Percentiles rank a stretch among this genome's conserved stretches.
phyloP scores from a whole-genome alignment of 139 green algal species.

The Marvania coccoides region DNA sequence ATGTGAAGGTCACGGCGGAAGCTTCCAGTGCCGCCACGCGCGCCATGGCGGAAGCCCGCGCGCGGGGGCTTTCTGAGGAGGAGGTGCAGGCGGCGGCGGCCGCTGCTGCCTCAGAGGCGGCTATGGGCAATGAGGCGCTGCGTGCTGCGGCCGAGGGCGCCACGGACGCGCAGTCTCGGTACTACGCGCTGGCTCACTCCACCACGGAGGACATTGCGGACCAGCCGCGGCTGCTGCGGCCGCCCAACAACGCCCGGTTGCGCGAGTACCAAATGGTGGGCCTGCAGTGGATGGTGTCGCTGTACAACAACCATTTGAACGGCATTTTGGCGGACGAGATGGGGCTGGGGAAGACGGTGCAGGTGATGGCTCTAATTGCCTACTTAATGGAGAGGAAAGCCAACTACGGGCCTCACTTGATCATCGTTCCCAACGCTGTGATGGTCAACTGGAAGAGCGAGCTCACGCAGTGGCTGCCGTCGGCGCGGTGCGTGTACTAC shows the following conservation, averaged over 20 bases:
- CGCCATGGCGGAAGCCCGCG: conserved; percentile 46
- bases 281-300: conserved; percentile 93
- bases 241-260: conserved; percentile 52
- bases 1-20: conserved; percentile 59
- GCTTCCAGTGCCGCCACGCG: conserved; percentile 38
- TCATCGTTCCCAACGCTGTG: conserved; percentile 97
- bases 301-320: conserved; percentile 96
- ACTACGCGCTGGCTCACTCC: conserved; percentile 56
- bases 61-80: conserved; percentile 54
- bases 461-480: conserved; percentile 84
- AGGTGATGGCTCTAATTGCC: conserved; percentile 88
- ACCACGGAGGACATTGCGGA: conserved; percentile 49
- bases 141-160: conserved; percentile 8
- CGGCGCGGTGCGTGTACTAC: conserved; percentile 63
- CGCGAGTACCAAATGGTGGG: conserved; percentile 91
- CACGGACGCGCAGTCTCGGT: conserved; percentile 52
- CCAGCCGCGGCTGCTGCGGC: conserved; percentile 63
- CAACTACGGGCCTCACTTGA: conserved; percentile 92
- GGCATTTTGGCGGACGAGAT: conserved; percentile 98
- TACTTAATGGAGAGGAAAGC: conserved; percentile 95
- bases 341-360: conserved; percentile 86
- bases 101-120: conserved; percentile 47
- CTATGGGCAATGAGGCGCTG: conserved; percentile 26
- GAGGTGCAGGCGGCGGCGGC: conserved; percentile 52
- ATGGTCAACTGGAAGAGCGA: conserved; percentile 96